Evolutionary conservation across 768 basidiomycete species (phyloP), one percentile per base, ranked within the genome.

Genomic region (Suillus subaureus): DNA sequence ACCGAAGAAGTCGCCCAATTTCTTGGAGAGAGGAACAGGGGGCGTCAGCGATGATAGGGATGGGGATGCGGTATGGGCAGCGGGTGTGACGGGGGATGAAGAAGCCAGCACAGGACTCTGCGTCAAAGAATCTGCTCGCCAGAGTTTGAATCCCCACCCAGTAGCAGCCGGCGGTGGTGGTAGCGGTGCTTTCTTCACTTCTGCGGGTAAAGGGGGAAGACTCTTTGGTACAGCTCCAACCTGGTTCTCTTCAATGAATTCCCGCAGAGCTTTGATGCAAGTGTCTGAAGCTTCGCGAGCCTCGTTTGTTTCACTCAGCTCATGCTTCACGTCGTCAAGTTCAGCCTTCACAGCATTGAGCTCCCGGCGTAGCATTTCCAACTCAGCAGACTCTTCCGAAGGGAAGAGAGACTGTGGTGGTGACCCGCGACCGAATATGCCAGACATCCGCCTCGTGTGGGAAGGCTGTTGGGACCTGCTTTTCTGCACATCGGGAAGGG

Each of bases 271-370:
- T 63, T 86, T 88, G 68, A 92, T 87, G 73, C 94, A 96, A 1
- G 85, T 85, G 69, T 98, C 95, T 42, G 91, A 93, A 4, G 96
- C 96, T 72, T 94, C 89, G 57, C 88, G 83, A 3, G 93, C 94
- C 76, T 98, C 96, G 67, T 86, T 89, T 1, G 89, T 83, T 72
- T 97, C 95, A 45, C 73, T 80, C 55, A 97, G 78, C 65, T 94
- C 91, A 66, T 86, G 84, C 70, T 85, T 86, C 21, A 84, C 81
- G 37, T 83, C 85, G 40, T 89, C 87, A 21, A 96, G 75, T 63
- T 91, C 86, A 28, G 81, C 75, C 69, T 87, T 87, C 64, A 89
- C 69, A 2, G 79, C 69, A 51, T 75, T 78, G 39, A 95, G 65
- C 72, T 94, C 91, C 63, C 81, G 82, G 39, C 87, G 86, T 42